phyloP scores from a whole-genome alignment of 2,329 filamentous ascomycete species.

The Stemphylium lycopersici region DNA sequence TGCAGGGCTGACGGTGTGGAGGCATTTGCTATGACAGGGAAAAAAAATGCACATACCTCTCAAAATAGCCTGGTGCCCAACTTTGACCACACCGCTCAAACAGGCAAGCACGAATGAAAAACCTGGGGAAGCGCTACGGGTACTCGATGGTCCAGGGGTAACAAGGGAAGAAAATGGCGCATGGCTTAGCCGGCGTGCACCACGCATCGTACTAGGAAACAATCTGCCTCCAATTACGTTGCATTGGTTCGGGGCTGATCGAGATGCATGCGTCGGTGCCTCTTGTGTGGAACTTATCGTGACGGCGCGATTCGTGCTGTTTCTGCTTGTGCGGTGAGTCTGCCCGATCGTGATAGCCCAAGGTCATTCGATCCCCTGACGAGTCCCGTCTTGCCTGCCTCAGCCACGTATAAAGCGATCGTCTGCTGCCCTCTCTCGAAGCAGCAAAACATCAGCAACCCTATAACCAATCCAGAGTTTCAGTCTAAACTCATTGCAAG shows the following conservation, averaged over 20 bases:
- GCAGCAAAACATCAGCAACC: constrained; percentile 34
- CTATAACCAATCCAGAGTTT: constrained; percentile 29
- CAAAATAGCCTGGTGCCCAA: constrained; percentile 25
- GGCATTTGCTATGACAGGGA: constrained; percentile 22
- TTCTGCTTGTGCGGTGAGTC: constrained; percentile 41
- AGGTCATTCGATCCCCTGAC: constrained; percentile 17
- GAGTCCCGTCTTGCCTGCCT: not conserved
- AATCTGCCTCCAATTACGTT: constrained; percentile 35
- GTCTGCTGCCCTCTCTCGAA: constrained; percentile 33
- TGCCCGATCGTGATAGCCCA: constrained; percentile 24
- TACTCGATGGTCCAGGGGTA: constrained; percentile 17
- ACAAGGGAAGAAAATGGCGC: constrained; percentile 28
- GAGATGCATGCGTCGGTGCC: constrained; percentile 41
- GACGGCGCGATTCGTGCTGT: constrained; percentile 36
- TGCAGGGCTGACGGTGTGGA: constrained; percentile 13
- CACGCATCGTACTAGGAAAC: constrained; percentile 32
- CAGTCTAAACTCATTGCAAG: constrained; percentile 26
- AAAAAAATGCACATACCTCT: constrained; percentile 28
- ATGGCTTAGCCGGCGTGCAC: constrained; percentile 24
- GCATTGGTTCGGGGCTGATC: constrained; percentile 35
- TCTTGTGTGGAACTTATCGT: constrained; percentile 35
- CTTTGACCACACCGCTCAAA: constrained; percentile 31
- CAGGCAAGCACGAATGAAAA: constrained; percentile 24
- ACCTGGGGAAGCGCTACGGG: constrained; percentile 26
- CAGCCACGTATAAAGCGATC: constrained; percentile 38